Evolutionary conservation across 352 stramenopile species (phyloP), one percentile per base, ranked within the genome.

Genomic region (Pythium coloratum): DNA sequence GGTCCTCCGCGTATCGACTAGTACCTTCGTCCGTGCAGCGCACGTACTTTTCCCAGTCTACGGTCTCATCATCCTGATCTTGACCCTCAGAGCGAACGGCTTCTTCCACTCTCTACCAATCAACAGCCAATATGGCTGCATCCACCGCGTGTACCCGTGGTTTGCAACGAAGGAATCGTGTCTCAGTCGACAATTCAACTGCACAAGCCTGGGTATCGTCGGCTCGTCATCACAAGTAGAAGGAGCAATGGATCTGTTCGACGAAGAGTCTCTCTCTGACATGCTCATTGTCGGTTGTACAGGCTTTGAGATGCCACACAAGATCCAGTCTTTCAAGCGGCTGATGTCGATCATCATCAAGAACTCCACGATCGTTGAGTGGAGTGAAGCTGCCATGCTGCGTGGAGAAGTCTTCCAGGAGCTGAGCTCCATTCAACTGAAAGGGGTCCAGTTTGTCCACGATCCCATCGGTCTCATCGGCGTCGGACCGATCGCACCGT

Each of bases 71-170:
- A 9, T 38, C 33, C 33, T 38, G 33, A 38, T 38, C 9, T 6
- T 38, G 33, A 38, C 33, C 5, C 33, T 38, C 5, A 38, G 5
- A 9, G 33, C 33, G 5, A 38, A 38, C 9, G 33, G 33, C 33
- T 6, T 38, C 33, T 38, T 38, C 33, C 33, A 9, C 9, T 6
- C 33, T 9, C 9, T 9, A 38, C 33, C 33, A 6, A 9, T 38
- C 5, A 38, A 9, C 9, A 38, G 5, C 33, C 33, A 38, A 12
- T 47, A 18, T 47, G 56, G 28, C 24, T 69, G 62, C 12, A 57
- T 63, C 3, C 54, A 62, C 32, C 62, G 42, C 13, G 62, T 69
- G 33, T 59, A 69, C 34, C 62, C 62, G 62, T 63, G 62, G 62
- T 63, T 69, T 16, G n/a, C 62, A 4, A 50, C 16, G 3, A 30